phyloP scores from a whole-genome alignment of 176 grass and related monocot species.

The Aegilops umbellulata region DNA sequence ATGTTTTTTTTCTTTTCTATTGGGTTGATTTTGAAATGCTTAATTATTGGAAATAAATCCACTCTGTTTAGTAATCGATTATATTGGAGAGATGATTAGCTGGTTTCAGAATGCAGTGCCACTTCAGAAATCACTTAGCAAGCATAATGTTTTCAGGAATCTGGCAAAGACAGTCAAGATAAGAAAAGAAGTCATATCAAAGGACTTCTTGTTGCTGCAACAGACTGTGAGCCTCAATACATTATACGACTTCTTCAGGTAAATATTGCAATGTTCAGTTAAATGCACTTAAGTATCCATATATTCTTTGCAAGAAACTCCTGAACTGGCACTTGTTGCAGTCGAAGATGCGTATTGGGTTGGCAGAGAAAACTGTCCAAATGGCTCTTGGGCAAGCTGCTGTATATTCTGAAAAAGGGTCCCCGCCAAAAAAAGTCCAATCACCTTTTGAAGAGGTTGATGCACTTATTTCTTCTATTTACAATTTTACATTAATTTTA shows the following conservation, averaged over 20 bases:
- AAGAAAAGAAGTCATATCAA: slow-evolving; percentile 98
- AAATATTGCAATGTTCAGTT: slow-evolving; percentile 27
- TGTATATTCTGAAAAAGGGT: slow-evolving; percentile 62
- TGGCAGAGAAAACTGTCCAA: slow-evolving; percentile 98
- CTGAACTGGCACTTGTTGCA: slow-evolving; percentile 42
- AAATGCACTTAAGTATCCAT: background rate
- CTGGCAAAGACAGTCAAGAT: slow-evolving; percentile 98
- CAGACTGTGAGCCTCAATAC: slow-evolving; percentile 96
- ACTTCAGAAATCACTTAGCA: slow-evolving; percentile 14
- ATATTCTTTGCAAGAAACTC: slow-evolving; percentile 1
- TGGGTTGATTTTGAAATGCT: background rate
- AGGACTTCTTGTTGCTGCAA: slow-evolving; percentile 93
- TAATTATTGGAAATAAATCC: slow-evolving; percentile 3
- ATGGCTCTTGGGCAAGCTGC: slow-evolving; percentile 85
- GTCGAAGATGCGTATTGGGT: slow-evolving; percentile 98
- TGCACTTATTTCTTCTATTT: slow-evolving; percentile 5
- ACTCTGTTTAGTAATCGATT: background rate
- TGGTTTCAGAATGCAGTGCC: background rate
- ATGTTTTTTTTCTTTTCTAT: background rate
- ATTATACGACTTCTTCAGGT: slow-evolving; percentile 94
- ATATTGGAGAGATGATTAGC: slow-evolving; percentile 13
- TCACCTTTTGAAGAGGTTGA: slow-evolving; percentile 82
- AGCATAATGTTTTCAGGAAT: slow-evolving; percentile 49
- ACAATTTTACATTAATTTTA: slow-evolving; percentile 1
- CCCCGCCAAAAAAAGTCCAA: slow-evolving; percentile 49